Percentiles rank a stretch among this genome's conserved stretches.
Conservation (phyloP, 2,329 filamentous ascomycete genomes). For the Fusarium sp. region DNA sequence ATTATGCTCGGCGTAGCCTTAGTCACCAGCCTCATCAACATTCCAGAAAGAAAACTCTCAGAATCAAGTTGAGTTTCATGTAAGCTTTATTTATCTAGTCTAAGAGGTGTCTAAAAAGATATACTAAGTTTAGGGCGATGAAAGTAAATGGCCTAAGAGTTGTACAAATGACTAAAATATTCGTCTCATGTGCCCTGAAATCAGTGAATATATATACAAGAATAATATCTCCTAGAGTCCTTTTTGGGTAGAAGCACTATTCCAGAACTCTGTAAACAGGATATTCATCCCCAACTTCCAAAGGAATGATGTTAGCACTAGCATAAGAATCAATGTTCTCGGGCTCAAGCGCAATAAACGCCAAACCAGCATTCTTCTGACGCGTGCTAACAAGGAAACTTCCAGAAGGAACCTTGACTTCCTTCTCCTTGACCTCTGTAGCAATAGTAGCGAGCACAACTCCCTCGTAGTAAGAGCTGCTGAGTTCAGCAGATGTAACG, state of each 20-base stretch:
- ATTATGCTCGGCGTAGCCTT: not conserved
- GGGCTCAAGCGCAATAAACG: slow-evolving; percentile 48
- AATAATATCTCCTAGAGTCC: not conserved
- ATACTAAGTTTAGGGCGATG: no score
- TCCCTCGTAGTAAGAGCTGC: slow-evolving; percentile 46
- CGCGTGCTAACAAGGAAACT: slow-evolving; percentile 50
- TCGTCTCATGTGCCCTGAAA: not conserved
- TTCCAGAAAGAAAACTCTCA: not conserved
- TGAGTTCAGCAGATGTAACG: slow-evolving; percentile 39
- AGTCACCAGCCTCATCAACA: not conserved
- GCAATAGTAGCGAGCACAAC: slow-evolving; percentile 40
- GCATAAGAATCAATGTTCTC: slow-evolving; percentile 51
- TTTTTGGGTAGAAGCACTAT: rapidly evolving
- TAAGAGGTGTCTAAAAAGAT: no score
- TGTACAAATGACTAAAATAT: not conserved
- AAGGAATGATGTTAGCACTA: slow-evolving; percentile 48
- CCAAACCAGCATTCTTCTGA: slow-evolving; percentile 49
- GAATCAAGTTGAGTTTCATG: not conserved
- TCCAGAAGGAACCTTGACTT: slow-evolving; percentile 44
- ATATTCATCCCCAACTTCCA: slow-evolving; percentile 48
- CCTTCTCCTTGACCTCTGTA: slow-evolving; percentile 24
- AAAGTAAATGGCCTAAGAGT: not conserved
- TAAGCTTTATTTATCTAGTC: no score
- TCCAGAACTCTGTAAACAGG: slow-evolving; percentile 44
- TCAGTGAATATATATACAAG: not conserved